Conservation (phyloP, 2,329 filamentous ascomycete genomes). For the Zymoseptoria brevis region DNA sequence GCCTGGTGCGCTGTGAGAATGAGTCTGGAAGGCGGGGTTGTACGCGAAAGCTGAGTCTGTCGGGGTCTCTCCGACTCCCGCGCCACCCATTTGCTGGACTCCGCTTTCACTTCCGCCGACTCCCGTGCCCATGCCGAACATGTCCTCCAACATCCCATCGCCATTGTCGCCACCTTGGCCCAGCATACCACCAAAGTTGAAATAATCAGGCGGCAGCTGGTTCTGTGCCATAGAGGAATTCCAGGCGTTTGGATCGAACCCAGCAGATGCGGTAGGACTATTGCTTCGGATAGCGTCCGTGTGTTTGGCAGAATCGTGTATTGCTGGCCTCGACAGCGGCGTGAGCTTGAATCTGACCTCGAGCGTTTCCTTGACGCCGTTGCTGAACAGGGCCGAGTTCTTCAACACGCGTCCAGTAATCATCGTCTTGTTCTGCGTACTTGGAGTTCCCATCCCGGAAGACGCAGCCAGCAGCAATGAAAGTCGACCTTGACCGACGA, state of each 20-base stretch:
- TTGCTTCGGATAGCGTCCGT: slow-evolving; percentile 54
- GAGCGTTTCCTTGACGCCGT: slow-evolving; percentile 75
- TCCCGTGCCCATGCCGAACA: slow-evolving; percentile 23
- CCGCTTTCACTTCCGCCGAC: slow-evolving; percentile 13
- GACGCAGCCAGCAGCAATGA: slow-evolving; percentile 68
- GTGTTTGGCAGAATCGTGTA: slow-evolving; percentile 53
- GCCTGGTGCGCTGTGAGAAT: slow-evolving; percentile 30
- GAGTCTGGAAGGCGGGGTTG: slow-evolving; percentile 29
- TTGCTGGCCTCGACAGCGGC: slow-evolving; percentile 58
- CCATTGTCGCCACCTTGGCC: slow-evolving; percentile 14
- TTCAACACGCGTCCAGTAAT: slow-evolving; percentile 87
- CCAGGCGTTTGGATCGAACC: slow-evolving; percentile 69
- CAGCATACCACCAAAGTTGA: slow-evolving; percentile 19
- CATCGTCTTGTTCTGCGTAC: slow-evolving; percentile 56
- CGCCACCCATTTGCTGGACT: slow-evolving; percentile 18
- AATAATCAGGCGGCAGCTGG: slow-evolving; percentile 29
- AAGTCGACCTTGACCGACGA: slow-evolving; percentile 92
- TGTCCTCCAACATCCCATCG: slow-evolving; percentile 23
- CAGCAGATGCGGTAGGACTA: slow-evolving; percentile 50
- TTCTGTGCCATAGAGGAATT: slow-evolving; percentile 59
- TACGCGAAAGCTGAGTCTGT: slow-evolving; percentile 21
- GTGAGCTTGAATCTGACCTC: slow-evolving; percentile 88
- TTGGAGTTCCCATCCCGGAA: slow-evolving; percentile 35
- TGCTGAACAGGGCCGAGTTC: slow-evolving; percentile 76
- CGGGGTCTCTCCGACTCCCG: slow-evolving; percentile 28